Evolutionary conservation across 2,329 filamentous ascomycete genomes (phyloP), one percentile per base, ranked within the genome.

Genomic region (Ophiostoma piceae): DNA sequence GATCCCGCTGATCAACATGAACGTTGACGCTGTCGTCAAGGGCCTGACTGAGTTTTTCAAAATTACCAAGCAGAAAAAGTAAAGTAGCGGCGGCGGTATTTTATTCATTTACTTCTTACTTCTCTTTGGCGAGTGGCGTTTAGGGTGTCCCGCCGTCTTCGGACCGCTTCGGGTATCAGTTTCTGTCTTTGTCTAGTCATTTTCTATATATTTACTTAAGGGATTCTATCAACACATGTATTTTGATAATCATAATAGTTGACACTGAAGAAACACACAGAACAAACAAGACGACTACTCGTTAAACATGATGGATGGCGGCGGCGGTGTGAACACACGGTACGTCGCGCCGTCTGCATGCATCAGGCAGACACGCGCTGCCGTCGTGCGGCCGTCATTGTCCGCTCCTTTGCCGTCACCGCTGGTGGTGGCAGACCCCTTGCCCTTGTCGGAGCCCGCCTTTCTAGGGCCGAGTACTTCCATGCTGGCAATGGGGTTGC

Each of bases 1-100:
- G 82, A 92, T 94, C 82, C 90, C 90, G 3, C 82, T 94, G 72
- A 91, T 96, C 72, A 92, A 93, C 75, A 92, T 94, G 86, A 95
- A 96, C 75, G 90, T 94, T 2, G 90, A 92, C 75, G 89, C 92
- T 0, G 90, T 94, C 41, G 91, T 94, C 67, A 88, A 91, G 75
- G 92, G 92, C 0, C 79, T 96, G 76, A 87, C 88, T 54, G 88
- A 93, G 77, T 92, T 95, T 73, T 95, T 95, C 75, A 85, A 89
- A 75, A 89, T 90, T 71, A 90, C 87, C 9, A 89, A 88, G 77
- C 82, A 84, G 69, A 86, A 80, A 66, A 80, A 71, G 68, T 71
- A 71, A 68, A 14, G 26, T 29, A 62, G 14, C 12, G 16, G 19
- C 14, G 47, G 51, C 22, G 12, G 11, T 9, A 26, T n/a, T 57